Percentiles rank a stretch among this genome's conserved stretches.
phyloP scores from a whole-genome alignment of 192 early-diverging fungal genomes.

The Coemansia sp. region DNA sequence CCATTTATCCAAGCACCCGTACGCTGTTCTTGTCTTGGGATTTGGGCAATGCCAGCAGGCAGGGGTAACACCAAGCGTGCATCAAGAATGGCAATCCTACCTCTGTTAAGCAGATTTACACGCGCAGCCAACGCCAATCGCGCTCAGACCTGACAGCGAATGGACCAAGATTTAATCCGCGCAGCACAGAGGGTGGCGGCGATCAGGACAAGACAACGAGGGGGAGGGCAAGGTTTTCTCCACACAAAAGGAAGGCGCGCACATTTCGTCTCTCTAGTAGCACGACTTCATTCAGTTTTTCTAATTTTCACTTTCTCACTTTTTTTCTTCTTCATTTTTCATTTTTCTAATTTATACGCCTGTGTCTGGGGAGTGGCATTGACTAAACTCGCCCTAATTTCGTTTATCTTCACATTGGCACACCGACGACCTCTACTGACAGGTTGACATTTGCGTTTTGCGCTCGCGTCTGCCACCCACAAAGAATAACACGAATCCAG shows the following conservation, averaged over 20 bases:
- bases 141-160: neutral
- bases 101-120: neutral
- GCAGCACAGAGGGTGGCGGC: constrained; percentile 2
- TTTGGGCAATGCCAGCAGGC: neutral
- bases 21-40: neutral
- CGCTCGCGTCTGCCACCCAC: constrained; percentile 13
- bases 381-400: constrained; percentile 1
- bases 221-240: constrained; percentile 3
- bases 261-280: too few species aligned
- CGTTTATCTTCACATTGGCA: neutral
- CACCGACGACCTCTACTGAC: neutral
- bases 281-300: neutral
- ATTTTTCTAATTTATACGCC: constrained; percentile 8
- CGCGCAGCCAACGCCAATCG: constrained; percentile 3
- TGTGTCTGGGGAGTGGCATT: neutral
- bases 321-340: constrained; percentile 18
- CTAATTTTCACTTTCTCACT: constrained; percentile 13
- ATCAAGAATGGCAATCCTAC: constrained; percentile 3
- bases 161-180: neutral
- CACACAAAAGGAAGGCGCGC: neutral
- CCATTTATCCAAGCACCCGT: neutral
- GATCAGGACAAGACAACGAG: neutral
- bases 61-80: neutral
- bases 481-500: constrained; percentile 12
- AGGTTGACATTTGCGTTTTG: constrained; percentile 8